A percentile compares a stretch with the other conserved stretches of the same genome.
phyloP scores from a whole-genome alignment of 2,329 filamentous ascomycete species.

The Epichloe brachyelytri region DNA sequence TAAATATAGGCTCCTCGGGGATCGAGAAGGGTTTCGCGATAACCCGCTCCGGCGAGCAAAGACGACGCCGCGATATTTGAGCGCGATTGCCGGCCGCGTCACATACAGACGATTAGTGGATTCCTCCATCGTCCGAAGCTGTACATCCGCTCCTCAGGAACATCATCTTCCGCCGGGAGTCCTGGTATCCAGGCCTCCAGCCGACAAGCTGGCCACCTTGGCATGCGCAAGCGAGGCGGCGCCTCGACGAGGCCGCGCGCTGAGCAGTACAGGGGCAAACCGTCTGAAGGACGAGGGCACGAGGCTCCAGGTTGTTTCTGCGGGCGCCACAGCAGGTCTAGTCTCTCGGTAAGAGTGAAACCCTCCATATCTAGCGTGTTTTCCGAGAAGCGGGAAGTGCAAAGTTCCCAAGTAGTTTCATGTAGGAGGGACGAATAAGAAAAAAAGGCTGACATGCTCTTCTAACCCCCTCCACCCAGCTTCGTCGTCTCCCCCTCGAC shows the following conservation, averaged over 20 bases:
- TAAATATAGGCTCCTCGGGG: no score
- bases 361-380: background rate
- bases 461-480: slow-evolving; percentile 34
- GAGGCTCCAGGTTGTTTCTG: slow-evolving; percentile 40
- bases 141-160: no score
- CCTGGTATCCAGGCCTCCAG: background rate
- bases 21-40: no score
- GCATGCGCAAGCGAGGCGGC: slow-evolving; percentile 3
- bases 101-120: background rate
- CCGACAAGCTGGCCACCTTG: slow-evolving; percentile 5
- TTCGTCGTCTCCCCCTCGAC: slow-evolving; percentile 90
- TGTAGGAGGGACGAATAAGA: background rate
- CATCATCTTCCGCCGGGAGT: background rate
- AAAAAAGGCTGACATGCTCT: background rate
- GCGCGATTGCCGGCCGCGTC: background rate
- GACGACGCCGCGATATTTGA: no score
- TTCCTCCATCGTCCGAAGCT: no score
- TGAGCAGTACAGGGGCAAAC: slow-evolving; percentile 15
- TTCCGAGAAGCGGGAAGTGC: no score
- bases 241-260: slow-evolving; percentile 18
- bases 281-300: slow-evolving; percentile 51
- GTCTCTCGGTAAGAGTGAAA: slow-evolving; percentile 60
- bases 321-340: slow-evolving; percentile 59
- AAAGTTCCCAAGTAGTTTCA: no score
- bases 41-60: no score